These are phyloP conservation scores for Blastobotrys capitulatus DNA, from an alignment of 1,139 yeast species.

Conservation along the genomic window DNA sequence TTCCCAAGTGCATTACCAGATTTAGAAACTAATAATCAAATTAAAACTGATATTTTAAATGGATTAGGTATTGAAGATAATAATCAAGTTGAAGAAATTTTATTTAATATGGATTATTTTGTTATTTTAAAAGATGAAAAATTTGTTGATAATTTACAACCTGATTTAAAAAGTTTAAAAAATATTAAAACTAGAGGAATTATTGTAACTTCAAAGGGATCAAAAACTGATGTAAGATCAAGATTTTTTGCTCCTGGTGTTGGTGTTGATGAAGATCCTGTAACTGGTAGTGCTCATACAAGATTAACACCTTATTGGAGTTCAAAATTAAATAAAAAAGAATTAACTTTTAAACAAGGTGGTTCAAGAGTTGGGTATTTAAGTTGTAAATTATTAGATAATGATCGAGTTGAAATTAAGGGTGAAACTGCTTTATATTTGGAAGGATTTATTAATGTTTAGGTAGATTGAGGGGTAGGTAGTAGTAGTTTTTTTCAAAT, in stretches of 20 bases:
- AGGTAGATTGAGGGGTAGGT: background rate
- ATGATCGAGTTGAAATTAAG: constrained; percentile 1
- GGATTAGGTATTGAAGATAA: background rate
- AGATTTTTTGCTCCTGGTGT: constrained; percentile 4
- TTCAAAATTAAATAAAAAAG: background rate
- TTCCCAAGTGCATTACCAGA: constrained; percentile 1
- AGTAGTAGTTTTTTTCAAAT: too few relatives aligned
- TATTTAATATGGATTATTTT: background rate
- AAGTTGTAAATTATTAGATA: background rate
- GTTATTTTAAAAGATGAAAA: constrained; percentile 1
- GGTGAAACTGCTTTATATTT: constrained; percentile 2
- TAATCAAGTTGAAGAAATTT: background rate
- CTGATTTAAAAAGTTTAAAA: background rate
- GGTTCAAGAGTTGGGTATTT: constrained; percentile 33
- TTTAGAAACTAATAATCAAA: background rate
- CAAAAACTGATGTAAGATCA: background rate
- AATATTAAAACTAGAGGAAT: background rate
- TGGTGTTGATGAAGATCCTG: constrained; percentile 9
- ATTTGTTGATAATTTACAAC: background rate
- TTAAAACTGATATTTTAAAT: background rate
- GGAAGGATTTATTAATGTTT: background rate
- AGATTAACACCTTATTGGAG: constrained; percentile 8
- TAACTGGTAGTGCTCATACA: constrained; percentile 7
- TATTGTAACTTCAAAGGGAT: background rate
- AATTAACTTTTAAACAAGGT: constrained; percentile 1